Conservation (phyloP, 73 alveolate species). For the Diophrys sp. region DNA sequence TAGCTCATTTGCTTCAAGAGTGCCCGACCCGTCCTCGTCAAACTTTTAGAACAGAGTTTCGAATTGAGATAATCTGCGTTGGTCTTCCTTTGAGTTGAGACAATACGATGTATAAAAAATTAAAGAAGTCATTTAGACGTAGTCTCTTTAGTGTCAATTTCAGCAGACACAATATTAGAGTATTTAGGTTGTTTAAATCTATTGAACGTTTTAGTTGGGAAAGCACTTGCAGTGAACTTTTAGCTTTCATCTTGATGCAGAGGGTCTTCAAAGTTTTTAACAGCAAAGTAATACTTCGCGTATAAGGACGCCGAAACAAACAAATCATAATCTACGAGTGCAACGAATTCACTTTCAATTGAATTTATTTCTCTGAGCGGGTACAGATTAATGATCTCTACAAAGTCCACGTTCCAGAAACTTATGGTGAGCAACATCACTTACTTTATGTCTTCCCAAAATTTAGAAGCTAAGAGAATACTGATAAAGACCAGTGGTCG, state of each 20-base stretch:
- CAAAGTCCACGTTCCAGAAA: constrained; percentile 66
- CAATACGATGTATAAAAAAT: too few relatives aligned
- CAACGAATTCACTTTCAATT: constrained; percentile 48
- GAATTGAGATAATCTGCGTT: background rate
- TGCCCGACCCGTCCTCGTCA: background rate
- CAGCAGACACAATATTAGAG: too few relatives aligned
- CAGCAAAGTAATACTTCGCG: constrained; percentile 50
- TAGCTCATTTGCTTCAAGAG: background rate
- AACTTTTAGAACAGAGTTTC: background rate
- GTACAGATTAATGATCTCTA: constrained; percentile 21
- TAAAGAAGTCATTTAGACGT: too few relatives aligned
- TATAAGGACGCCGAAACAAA: constrained; percentile 47
- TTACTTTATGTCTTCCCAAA: constrained; percentile 65
- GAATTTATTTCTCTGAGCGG: constrained; percentile 34
- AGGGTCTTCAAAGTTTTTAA: constrained; percentile 9
- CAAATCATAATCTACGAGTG: constrained; percentile 43
- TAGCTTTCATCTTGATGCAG: background rate
- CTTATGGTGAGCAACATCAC: background rate
- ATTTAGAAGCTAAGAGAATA: constrained; percentile 48
- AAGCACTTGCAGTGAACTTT: background rate
- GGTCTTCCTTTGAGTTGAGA: background rate
- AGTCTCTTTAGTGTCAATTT: too few relatives aligned
- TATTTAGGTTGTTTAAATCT: background rate
- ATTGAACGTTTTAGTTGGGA: background rate
- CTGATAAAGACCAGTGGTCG: constrained; percentile 51